Evolutionary conservation across 2,329 filamentous ascomycete genomes (phyloP), one percentile per base, ranked within the genome.

Genomic region (Colletotrichum sp.): DNA sequence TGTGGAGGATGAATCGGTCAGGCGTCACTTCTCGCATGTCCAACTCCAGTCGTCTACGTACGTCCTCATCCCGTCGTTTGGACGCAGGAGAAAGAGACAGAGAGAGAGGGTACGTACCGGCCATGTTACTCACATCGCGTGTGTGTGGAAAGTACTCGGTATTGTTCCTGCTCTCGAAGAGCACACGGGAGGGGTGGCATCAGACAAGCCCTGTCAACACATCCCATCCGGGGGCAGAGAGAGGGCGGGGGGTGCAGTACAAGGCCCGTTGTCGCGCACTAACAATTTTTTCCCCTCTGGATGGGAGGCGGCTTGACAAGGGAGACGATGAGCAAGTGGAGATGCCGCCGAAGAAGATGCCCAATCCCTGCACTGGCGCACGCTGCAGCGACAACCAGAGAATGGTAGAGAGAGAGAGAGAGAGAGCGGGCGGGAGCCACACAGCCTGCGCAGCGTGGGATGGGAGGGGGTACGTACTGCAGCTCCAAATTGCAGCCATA

Each of bases 241-340:
- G 52, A 32, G 28, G 62, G 67, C 34, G 28, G 60, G 67, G 67
- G 67, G 60, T 55, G 60, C 39, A 36, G 70, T 66, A 76, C 74
- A 65, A 76, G 22, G 56, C 7, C 27, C 8, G 65, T 65, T 65
- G 74, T 76, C 65, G 64, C 58, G 70, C 74, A 74, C 74, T 76
- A 76, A 76, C 74, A 76, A 76, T 76, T 75, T 27, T 74, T 76
- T 69, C 27, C 43, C n/a, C 22, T 66, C 34, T 65, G 65, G 64
- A 22, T 75, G 55, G 61, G 36, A 55, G 61, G 55, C 55, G 72
- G 62, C 43, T 60, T 56, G 58, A 55, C 56, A 75, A 75, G 73
- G 73, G 73, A 75, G 67, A 71, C 58, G 36, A 27, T 52, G 67
- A 66, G 61, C 72, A 30, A 65, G 71, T 71, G 68, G 60, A 75